These are phyloP conservation scores for Coleophoma cylindrospora DNA, from an alignment of 2,329 filamentous ascomycete genomes.

Conservation along the genomic window DNA sequence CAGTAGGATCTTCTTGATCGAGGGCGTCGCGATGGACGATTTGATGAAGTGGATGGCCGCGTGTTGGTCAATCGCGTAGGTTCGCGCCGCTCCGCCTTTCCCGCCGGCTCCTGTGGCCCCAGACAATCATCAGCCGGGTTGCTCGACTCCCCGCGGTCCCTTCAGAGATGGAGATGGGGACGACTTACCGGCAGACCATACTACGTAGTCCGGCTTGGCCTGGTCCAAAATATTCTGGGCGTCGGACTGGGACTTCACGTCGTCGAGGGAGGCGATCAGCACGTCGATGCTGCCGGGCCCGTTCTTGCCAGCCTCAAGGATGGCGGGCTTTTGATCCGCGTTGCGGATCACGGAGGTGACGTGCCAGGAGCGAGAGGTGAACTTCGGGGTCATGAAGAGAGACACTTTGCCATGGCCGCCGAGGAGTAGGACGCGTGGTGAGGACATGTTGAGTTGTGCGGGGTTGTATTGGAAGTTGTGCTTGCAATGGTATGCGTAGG, in stretches of 20 bases:
- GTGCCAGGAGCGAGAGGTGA: constrained; percentile 69
- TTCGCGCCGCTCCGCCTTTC: constrained; percentile 51
- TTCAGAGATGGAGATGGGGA: constrained; percentile 3
- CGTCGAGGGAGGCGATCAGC: constrained; percentile 66
- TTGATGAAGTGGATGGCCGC: constrained; percentile 59
- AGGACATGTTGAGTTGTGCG: constrained; percentile 1
- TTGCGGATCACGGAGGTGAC: constrained; percentile 76
- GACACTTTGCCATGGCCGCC: constrained; percentile 80
- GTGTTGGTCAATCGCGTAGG: constrained; percentile 55
- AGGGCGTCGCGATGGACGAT: constrained; percentile 48
- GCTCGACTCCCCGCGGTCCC: too few relatives aligned
- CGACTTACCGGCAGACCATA: constrained; percentile 59
- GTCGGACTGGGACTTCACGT: constrained; percentile 57
- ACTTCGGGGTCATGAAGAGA: constrained; percentile 68
- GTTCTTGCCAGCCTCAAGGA: constrained; percentile 46
- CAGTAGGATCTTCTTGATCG: constrained; percentile 57
- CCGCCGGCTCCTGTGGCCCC: constrained; percentile 46
- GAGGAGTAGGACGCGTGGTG: constrained; percentile 60
- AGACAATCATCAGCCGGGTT: neutral
- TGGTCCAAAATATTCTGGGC: constrained; percentile 58
- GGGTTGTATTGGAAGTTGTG: neutral
- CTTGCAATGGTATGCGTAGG: neutral
- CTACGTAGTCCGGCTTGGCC: constrained; percentile 59
- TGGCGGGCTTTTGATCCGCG: constrained; percentile 58
- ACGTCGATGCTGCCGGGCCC: constrained; percentile 59